Conservation (phyloP, 306 rosid genomes). For the Medicago truncatula region MtrunA17r5.0-ANR NC_053048.1:36585001-36585500, state of each 20-base stretch:
- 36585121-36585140: constrained; percentile 24
- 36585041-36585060: background rate
- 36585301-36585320: constrained; percentile 36
- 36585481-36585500: background rate
- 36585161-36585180: background rate
- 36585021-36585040: constrained; percentile 30
- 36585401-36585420: constrained; percentile 30
- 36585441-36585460: background rate
- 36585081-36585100: constrained; percentile 21
- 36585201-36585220: constrained; percentile 33
- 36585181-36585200: constrained; percentile 34
- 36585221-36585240: constrained; percentile 17
- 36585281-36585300: constrained; percentile 10
- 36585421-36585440: background rate
- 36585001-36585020: background rate
- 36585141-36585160: background rate
- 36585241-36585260: constrained; percentile 28
- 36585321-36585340: constrained; percentile 29
- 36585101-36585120: constrained; percentile 33
- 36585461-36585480: background rate
- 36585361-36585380: constrained; percentile 29
- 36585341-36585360: constrained; percentile 16
- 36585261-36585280: constrained; percentile 25
- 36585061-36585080: constrained; percentile 11
- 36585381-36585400: constrained; percentile 28